Evolutionary conservation across 129 eudicot species (phyloP).

Genomic region (Artemisia argyi): DNA sequence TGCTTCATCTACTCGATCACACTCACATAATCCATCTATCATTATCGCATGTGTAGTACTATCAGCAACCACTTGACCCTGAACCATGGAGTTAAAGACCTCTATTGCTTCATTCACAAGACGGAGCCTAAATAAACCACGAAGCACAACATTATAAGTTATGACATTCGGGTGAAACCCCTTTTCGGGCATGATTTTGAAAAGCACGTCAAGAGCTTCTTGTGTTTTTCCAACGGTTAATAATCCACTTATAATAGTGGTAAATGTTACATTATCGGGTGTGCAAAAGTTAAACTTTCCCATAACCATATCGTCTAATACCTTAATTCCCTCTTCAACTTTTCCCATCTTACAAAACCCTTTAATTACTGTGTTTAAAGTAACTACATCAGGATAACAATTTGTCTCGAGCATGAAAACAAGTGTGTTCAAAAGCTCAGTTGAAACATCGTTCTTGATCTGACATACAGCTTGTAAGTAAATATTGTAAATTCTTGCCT

Average conservation of each 20-base stretch:
- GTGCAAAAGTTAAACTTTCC: constrained; percentile 72
- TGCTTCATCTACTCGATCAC: too few species aligned
- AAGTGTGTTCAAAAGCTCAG: too few species aligned
- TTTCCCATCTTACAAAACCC: constrained; percentile 77
- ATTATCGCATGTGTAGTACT: too few species aligned
- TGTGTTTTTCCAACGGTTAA: constrained; percentile 49
- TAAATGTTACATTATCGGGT: constrained; percentile 80
- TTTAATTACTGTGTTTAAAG: too few species aligned
- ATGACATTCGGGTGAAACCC: constrained; percentile 66
- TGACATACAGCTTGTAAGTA: too few species aligned
- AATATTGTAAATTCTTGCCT: too few species aligned
- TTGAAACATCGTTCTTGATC: too few species aligned
- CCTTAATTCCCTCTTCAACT: constrained; percentile 65
- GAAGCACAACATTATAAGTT: constrained; percentile 75
- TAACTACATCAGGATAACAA: too few species aligned
- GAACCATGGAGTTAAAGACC: constrained; percentile 49
- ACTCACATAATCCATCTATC: too few species aligned
- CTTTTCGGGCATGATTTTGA: constrained; percentile 60
- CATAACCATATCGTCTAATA: constrained; percentile 66
- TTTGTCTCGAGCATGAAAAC: too few species aligned
- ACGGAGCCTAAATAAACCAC: constrained; percentile 60
- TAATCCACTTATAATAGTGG: constrained; percentile 64
- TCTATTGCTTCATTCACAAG: constrained; percentile 63
- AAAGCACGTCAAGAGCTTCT: constrained; percentile 63
- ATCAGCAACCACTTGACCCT: constrained; percentile 41